Evolutionary conservation across 1,284 basidiomycete genomes (phyloP), one percentile per base, ranked within the genome.

Genomic region (Austroboletus niveus): DNA sequence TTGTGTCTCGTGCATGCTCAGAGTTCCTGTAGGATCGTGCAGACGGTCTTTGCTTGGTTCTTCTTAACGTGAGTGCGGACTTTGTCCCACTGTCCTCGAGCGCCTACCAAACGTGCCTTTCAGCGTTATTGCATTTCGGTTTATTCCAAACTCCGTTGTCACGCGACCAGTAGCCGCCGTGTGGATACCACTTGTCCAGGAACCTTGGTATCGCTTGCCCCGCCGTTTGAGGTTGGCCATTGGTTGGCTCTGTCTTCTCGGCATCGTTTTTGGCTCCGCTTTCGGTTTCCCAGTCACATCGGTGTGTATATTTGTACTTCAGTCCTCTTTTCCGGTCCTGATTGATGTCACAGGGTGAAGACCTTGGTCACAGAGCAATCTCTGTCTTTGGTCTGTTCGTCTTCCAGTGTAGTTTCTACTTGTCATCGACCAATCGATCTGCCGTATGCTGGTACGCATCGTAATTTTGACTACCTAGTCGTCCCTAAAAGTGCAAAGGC

Each of bases 41-140:
- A 90, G 69, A 87, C 88, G 0, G 45, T 91, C 42, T 87, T 85
- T 60, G 86, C 89, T 4, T 92, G 89, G 90, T 81, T 82, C 49
- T 90, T 91, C 72, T 73, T 91, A 57, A 56, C 78, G 84, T 85
- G 58, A 60, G 80, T 73, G 31, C 35, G 51, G 39, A 7, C 24
- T 49, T 30, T 3, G 14, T 50, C 30, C 30, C 34, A 39, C 5
- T 39, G 22, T 41, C 49, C 40, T 44, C 27, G 38, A 47, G 1
- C 2, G 15, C 30, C n/a, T 11, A 42, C n/a, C 20, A 14, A 39
- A 4, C 4, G 43, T 43, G n/a, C 17, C 36, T 46, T 54, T n/a
- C 52, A 88, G 85, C 10, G 76, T 88, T 56, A 90, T 91, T 57
- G 85, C 83, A 2, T 92, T 89, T 76, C 81, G 88, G 20, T 91